Percentiles rank a stretch among this genome's conserved stretches.
phyloP scores from a whole-genome alignment of 2,329 filamentous ascomycete genomes.

The Hymenoscyphus repandus region DNA sequence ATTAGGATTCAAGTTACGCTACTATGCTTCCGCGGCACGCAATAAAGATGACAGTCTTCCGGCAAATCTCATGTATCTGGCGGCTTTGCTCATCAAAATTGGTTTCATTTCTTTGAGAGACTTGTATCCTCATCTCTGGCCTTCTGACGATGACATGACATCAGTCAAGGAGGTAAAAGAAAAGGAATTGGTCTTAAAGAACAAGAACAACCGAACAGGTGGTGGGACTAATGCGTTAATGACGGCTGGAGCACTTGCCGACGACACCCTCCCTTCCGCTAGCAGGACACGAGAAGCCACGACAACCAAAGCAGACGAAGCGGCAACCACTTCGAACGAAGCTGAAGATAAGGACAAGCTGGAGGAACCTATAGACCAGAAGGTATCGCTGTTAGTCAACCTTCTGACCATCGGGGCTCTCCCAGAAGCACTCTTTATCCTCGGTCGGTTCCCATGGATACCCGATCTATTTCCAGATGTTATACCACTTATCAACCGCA shows the following conservation, averaged over 20 bases:
- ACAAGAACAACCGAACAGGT: constrained; percentile 64
- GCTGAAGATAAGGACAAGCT: constrained; percentile 45
- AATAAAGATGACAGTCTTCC: constrained; percentile 73
- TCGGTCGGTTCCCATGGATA: constrained; percentile 90
- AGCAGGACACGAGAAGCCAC: constrained; percentile 44
- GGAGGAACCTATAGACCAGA: constrained; percentile 80
- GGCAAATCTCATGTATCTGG: constrained; percentile 87
- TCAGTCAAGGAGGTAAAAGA: constrained; percentile 62
- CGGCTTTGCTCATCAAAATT: constrained; percentile 90
- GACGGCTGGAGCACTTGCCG: constrained; percentile 78
- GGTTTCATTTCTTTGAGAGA: constrained; percentile 92
- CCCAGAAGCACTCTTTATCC: constrained; percentile 86
- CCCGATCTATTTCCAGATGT: constrained; percentile 80
- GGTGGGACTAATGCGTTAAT: constrained; percentile 77
- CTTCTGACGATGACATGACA: constrained; percentile 78
- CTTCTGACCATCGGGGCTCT: constrained; percentile 87
- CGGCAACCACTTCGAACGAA: constrained; percentile 40
- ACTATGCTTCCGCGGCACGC: constrained; percentile 79
- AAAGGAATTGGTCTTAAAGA: constrained; percentile 74
- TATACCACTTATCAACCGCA: constrained; percentile 74
- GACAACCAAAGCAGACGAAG: constrained; percentile 44
- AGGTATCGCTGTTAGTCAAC: constrained; percentile 76
- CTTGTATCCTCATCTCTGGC: constrained; percentile 87
- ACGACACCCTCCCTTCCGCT: constrained; percentile 61
- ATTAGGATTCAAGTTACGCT: constrained; percentile 93